phyloP scores from a whole-genome alignment of 495 filamentous ascomycete genomes.

The Hyaloscypha bicolor region DNA sequence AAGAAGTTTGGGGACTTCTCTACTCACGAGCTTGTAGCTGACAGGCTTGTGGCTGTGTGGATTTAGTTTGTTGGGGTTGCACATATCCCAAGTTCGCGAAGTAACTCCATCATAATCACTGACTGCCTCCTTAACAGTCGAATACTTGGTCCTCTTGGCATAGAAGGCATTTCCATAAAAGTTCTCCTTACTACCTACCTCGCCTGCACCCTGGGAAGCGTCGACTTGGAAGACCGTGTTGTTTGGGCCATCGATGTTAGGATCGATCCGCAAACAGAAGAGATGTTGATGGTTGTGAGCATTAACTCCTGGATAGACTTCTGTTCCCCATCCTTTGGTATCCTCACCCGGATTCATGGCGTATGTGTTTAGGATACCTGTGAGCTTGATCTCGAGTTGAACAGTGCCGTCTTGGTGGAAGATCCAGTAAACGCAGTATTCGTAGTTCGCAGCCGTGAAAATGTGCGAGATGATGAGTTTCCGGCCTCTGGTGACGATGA shows the following conservation, averaged over 20 bases:
- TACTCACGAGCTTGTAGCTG: conserved; percentile 89
- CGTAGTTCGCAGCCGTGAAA: conserved; percentile 97
- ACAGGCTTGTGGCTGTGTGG: conserved; percentile 83
- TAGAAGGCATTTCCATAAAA: conserved; percentile 94
- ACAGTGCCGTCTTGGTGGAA: conserved; percentile 94
- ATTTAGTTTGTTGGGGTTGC: conserved; percentile 82
- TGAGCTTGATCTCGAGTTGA: conserved; percentile 93
- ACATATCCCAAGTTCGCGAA: conserved; percentile 88
- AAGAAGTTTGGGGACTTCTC: conserved; percentile 78
- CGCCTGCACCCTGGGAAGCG: conserved; percentile 62
- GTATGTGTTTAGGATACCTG: conserved; percentile 94
- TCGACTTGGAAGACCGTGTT: conserved; percentile 90
- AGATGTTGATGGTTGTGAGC: conserved; percentile 90
- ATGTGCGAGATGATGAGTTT: conserved; percentile 91
- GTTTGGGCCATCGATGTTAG: conserved; percentile 83
- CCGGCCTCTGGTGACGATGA: conserved; percentile 82
- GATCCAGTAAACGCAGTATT: conserved; percentile 93
- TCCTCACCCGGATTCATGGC: conserved; percentile 82
- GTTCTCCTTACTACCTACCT: conserved; percentile 81
- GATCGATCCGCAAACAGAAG: conserved; percentile 89
- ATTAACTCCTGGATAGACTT: conserved; percentile 88
- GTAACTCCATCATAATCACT: conserved; percentile 82
- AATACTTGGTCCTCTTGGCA: conserved; percentile 82
- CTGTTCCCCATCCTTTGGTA: conserved; percentile 86
- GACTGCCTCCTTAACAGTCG: conserved; percentile 68